phyloP scores from a whole-genome alignment of 2,329 filamentous ascomycete genomes.

The Colletotrichum filicis region DNA sequence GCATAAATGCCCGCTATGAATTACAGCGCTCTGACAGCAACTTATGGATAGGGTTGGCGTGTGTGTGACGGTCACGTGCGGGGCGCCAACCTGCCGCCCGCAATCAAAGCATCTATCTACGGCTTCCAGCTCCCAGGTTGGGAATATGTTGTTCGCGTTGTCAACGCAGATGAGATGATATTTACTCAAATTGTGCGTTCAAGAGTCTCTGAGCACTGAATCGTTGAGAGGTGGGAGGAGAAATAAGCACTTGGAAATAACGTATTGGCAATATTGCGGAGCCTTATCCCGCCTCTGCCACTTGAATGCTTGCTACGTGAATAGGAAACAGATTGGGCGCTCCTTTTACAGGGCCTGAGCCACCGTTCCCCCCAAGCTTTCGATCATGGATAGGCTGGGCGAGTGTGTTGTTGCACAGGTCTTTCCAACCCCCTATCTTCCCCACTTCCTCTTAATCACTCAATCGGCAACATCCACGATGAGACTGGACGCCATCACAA shows the following conservation, averaged over 20 bases:
- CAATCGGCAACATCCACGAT: conserved; percentile 26
- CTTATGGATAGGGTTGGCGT: neutral
- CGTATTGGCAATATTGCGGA: no score
- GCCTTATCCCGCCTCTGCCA: neutral
- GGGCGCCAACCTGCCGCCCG: neutral
- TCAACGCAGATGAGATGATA: no score
- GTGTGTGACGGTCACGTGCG: conserved; percentile 19
- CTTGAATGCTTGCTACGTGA: neutral
- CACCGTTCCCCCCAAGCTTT: neutral
- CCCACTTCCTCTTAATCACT: neutral
- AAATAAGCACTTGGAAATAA: no score
- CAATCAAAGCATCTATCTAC: no score
- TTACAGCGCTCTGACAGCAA: neutral
- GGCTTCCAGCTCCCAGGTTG: no score
- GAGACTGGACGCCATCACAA: conserved; percentile 18
- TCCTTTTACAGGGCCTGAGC: neutral
- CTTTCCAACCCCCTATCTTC: neutral
- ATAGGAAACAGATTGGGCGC: neutral
- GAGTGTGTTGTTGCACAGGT: neutral
- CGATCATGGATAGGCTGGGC: neutral
- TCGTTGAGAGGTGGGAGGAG: no score
- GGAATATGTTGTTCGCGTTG: no score
- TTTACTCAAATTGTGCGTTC: no score
- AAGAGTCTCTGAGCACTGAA: no score
- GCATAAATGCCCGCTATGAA: neutral